Percentiles rank a stretch among this genome's conserved stretches.
These are phyloP conservation scores for Acarospora socialis DNA, from an alignment of 2,329 filamentous ascomycete genomes.

Conservation along the genomic window DNA sequence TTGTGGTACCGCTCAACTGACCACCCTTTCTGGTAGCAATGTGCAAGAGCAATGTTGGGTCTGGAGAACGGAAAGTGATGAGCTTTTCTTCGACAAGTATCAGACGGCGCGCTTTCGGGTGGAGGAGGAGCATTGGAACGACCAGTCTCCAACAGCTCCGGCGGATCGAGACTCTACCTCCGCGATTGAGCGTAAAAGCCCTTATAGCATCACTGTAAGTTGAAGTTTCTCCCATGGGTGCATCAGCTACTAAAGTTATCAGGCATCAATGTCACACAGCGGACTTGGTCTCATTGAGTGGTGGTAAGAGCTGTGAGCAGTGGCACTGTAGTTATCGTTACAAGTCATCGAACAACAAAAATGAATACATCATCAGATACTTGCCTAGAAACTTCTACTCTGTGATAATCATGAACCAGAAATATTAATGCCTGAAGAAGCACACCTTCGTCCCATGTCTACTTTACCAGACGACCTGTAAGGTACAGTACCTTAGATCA, in stretches of 20 bases:
- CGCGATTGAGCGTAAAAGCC: conserved; percentile 10
- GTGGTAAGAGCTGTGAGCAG: no score
- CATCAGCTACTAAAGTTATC: not conserved
- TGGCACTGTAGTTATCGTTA: no score
- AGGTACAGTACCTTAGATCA: no score
- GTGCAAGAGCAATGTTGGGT: conserved; percentile 68
- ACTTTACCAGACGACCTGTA: no score
- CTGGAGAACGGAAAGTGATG: conserved; percentile 59
- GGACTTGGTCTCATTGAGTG: conserved; percentile 12
- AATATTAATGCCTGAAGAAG: no score
- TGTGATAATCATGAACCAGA: no score
- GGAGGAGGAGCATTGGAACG: conserved; percentile 78
- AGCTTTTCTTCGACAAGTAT: conserved; percentile 77
- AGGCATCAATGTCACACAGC: conserved; percentile 14
- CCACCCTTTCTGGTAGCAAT: conserved; percentile 37
- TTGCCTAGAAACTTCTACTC: no score
- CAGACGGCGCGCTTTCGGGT: conserved; percentile 80
- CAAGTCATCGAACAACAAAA: no score
- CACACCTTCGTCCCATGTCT: no score
- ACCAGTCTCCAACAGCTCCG: conserved; percentile 62
- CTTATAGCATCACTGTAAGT: conserved; percentile 14
- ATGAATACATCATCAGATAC: no score
- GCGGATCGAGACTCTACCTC: conserved; percentile 7
- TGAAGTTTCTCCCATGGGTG: not conserved
- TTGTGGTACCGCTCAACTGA: conserved; percentile 14